These are phyloP conservation scores for Takashimella tepidaria DNA, from an alignment of 1,284 basidiomycete genomes.

Conservation along the genomic window DNA sequence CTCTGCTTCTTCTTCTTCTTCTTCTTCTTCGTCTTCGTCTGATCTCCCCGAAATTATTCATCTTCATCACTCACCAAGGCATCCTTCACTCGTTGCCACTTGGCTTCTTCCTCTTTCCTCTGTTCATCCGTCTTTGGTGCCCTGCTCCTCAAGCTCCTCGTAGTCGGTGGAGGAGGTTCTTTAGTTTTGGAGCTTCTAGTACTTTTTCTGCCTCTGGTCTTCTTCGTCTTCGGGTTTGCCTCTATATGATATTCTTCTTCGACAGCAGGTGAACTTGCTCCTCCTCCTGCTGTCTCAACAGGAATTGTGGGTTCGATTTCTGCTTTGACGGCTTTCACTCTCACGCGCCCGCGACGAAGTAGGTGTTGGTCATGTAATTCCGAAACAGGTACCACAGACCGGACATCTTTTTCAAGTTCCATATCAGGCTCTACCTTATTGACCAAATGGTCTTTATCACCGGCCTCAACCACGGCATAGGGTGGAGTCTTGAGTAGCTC, in stretches of 20 bases:
- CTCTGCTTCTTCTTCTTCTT: too few species aligned
- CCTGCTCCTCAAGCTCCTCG: constrained; percentile 26
- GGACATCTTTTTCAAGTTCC: not conserved
- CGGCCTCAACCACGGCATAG: not conserved
- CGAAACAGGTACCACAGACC: not conserved
- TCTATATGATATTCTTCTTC: too few species aligned
- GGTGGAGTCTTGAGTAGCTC: not conserved
- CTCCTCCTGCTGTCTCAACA: too few species aligned
- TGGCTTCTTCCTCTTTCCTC: constrained; percentile 23
- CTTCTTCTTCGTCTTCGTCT: too few species aligned
- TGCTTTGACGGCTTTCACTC: not conserved
- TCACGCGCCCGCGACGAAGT: not conserved
- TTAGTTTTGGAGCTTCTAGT: not conserved
- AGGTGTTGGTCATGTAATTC: not conserved
- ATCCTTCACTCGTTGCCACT: constrained; percentile 17
- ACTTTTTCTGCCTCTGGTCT: not conserved
- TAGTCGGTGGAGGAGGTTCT: constrained; percentile 5
- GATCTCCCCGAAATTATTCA: too few species aligned
- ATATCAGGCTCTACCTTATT: not conserved
- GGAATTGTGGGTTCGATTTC: not conserved
- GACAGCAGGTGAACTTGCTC: too few species aligned
- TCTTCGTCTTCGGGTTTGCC: not conserved
- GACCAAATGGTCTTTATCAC: not conserved
- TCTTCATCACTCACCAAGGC: constrained; percentile 25
- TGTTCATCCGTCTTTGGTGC: constrained; percentile 25